These are phyloP conservation scores for Senna tora DNA, from an alignment of 306 rosid genomes.

Conservation along the genomic window DNA sequence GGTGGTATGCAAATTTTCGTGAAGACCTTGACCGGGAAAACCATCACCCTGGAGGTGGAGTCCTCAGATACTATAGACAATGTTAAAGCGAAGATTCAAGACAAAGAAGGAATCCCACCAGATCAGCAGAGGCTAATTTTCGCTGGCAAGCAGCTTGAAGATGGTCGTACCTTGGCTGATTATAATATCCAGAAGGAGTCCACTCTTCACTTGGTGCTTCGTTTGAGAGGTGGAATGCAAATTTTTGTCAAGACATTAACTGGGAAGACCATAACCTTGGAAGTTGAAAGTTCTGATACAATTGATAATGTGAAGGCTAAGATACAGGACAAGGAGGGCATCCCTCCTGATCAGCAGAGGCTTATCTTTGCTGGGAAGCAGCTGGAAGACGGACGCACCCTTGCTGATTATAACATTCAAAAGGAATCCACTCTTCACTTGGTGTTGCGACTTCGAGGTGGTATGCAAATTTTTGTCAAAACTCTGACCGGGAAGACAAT, in stretches of 20 bases:
- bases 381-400: constrained; percentile 27
- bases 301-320: constrained; percentile 18
- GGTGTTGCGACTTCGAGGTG: neutral
- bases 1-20: neutral
- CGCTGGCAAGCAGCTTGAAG: constrained; percentile 6
- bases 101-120: constrained; percentile 14
- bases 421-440: constrained; percentile 8
- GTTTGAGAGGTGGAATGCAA: constrained; percentile 16
- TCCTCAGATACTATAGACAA: constrained; percentile 11
- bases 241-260: constrained; percentile 11
- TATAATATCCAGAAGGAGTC: constrained; percentile 42
- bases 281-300: constrained; percentile 18
- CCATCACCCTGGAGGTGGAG: constrained; percentile 10
- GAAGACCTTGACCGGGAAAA: neutral
- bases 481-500: constrained; percentile 1
- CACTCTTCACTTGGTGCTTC: constrained; percentile 5
- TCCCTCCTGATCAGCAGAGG: constrained; percentile 17
- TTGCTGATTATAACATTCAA: constrained; percentile 39
- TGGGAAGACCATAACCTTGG: constrained; percentile 16
- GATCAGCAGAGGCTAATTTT: constrained; percentile 25
- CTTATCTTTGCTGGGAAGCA: constrained; percentile 27
- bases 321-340: constrained; percentile 26
- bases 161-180: constrained; percentile 28
- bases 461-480: neutral
- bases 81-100: constrained; percentile 17